A percentile compares a stretch with the other conserved stretches of the same genome.
These are phyloP conservation scores for Cercospora berteroae DNA, from an alignment of 2,329 filamentous ascomycete species.

Conservation along the genomic window DNA sequence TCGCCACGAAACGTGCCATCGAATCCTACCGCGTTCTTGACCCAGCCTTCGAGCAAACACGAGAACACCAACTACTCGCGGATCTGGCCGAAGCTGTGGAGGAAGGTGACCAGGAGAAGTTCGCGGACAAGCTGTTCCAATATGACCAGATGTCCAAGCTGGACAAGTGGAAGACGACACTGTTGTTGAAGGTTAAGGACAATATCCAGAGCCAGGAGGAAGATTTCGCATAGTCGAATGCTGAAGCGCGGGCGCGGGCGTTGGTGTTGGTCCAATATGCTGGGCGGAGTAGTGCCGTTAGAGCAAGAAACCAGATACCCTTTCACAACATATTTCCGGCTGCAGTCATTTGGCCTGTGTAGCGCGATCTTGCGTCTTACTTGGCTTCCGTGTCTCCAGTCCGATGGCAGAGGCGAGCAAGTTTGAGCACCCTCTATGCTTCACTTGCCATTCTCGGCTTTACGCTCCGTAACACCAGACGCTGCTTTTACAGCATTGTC, in stretches of 20 bases:
- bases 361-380: neutral
- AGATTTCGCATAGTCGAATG: constrained; percentile 59
- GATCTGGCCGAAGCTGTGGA: constrained; percentile 76
- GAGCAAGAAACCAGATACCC: constrained; percentile 4
- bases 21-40: constrained; percentile 80
- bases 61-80: constrained; percentile 76
- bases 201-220: constrained; percentile 70
- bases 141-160: constrained; percentile 91
- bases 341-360: neutral
- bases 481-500: neutral
- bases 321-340: neutral
- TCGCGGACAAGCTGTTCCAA: constrained; percentile 81
- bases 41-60: constrained; percentile 69
- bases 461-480: neutral
- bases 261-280: neutral
- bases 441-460: constrained; percentile 1
- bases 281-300: neutral
- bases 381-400: no score
- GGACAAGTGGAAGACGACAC: constrained; percentile 94
- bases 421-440: neutral
- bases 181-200: constrained; percentile 80
- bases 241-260: neutral
- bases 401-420: neutral
- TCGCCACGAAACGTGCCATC: constrained; percentile 74
- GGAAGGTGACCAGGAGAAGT: constrained; percentile 74